These are phyloP conservation scores for Heliosperma pusillum DNA, from an alignment of 148 eudicot species.

Conservation along the genomic window DNA sequence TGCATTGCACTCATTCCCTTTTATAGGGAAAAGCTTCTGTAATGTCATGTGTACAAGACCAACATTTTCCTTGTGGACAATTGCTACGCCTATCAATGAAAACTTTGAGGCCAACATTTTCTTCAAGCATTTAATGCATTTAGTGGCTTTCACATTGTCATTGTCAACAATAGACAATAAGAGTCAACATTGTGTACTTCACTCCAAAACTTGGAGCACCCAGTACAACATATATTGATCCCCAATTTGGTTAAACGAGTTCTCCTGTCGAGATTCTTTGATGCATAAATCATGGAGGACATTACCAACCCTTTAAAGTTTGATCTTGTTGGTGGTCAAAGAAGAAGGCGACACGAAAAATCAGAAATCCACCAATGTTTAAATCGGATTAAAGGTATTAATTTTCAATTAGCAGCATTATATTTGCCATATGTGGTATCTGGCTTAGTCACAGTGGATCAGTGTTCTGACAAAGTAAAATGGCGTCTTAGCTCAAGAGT, in stretches of 20 bases:
- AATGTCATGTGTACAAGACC: no score
- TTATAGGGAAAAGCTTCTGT: no score
- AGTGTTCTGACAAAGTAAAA: neutral
- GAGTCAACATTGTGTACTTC: no score
- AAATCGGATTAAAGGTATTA: neutral
- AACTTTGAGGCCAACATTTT: no score
- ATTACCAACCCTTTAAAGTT: slow-evolving; percentile 45
- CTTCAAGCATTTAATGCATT: no score
- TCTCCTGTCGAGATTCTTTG: slow-evolving; percentile 31
- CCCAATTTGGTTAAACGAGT: slow-evolving; percentile 26
- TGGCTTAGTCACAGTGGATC: neutral
- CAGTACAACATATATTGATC: neutral
- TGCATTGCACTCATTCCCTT: no score
- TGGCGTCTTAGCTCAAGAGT: neutral
- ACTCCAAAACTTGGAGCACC: no score
- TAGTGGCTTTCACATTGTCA: no score
- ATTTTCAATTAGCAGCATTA: neutral
- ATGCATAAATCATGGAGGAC: slow-evolving; percentile 43
- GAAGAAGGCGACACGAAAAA: no score
- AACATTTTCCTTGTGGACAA: no score
- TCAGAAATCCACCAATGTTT: neutral
- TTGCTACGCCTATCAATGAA: no score
- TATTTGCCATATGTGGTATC: slow-evolving; percentile 7
- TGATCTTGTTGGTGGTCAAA: slow-evolving; percentile 40
- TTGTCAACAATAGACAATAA: no score